phyloP scores from a whole-genome alignment of 345 rosid genomes.

The Odontarrhena argentea region DNA sequence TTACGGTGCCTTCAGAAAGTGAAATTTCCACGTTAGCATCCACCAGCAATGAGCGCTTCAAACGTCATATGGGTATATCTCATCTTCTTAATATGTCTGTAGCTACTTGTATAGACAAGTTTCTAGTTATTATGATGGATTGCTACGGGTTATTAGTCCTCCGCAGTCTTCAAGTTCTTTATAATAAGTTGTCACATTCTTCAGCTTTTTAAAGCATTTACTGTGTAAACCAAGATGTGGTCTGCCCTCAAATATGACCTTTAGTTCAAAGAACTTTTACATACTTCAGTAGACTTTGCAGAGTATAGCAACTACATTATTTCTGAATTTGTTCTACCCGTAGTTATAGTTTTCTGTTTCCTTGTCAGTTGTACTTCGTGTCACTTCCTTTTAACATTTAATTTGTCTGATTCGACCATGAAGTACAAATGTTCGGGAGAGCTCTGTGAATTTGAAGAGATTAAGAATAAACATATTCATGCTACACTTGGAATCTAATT shows the following conservation, averaged over 20 bases:
- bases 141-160: not conserved
- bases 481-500: not conserved
- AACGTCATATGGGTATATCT: constrained; percentile 60
- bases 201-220: not conserved
- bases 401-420: not conserved
- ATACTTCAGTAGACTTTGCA: not conserved
- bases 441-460: not conserved
- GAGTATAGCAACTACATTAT: constrained; percentile 1
- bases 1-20: constrained; percentile 57
- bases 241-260: not conserved
- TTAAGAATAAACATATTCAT: not conserved
- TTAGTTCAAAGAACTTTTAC: not conserved
- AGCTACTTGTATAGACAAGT: not conserved
- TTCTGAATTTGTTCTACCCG: constrained; percentile 11
- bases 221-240: not conserved
- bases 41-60: constrained; percentile 53
- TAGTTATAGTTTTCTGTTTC: not conserved
- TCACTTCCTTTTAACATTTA: not conserved
- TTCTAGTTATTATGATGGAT: not conserved
- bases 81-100: not conserved
- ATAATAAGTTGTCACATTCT: not conserved
- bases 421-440: too few species aligned
- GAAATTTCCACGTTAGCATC: constrained; percentile 52
- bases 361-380: too few species aligned
- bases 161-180: constrained; percentile 4